Evolutionary conservation across 2,329 filamentous ascomycete species (phyloP), one percentile per base, ranked within the genome.

Genomic region (Cordyceps javanica): DNA sequence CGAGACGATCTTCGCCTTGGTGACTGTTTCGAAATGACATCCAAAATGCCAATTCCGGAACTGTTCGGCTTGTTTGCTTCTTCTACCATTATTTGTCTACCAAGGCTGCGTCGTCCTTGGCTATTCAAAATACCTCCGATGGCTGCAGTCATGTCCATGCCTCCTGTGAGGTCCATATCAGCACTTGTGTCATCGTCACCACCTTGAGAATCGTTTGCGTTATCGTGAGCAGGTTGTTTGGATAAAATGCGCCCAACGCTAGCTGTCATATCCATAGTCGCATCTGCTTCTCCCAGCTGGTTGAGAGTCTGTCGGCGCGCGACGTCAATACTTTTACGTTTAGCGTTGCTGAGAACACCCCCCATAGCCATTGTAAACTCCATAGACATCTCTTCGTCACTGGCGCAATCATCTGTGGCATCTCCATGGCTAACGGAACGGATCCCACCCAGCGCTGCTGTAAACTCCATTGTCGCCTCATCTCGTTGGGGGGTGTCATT

Each of bases 191-290:
- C 68, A 26, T 73, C 71, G 4, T 91, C 88, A 62, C 87, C 85
- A 45, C 87, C 81, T 3, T 75, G 73, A 8, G 70, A 64, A 21
- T 73, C 73, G 16, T 73, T 68, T 2, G 71, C 69, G 30, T 73
- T 68, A 26, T 72, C 68, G 2, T 68, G 64, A 26, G 72, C 66
- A 4, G 65, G 60, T 25, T 67, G 60, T 19, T 64, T 59, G 32
- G 70, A 68, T 50, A 73, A 75, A 59, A 96, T 95, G 5, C 83
- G 81, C 5, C 91, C 91, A 45, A 95, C 79, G 2, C 87, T 88
- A 51, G 80, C 87, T 0, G 91, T 96, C 54, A 96, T 83, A 54
- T 96, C 91, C 91, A 96, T 96, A 54, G 85, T 90, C 64, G 53
- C 59, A 42, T 57, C 58, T 4, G 46, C 41, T 26, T 48, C 57